Base-by-base conservation (phyloP, 208 protist species). In the Trypanosoma vivax region DNA sequence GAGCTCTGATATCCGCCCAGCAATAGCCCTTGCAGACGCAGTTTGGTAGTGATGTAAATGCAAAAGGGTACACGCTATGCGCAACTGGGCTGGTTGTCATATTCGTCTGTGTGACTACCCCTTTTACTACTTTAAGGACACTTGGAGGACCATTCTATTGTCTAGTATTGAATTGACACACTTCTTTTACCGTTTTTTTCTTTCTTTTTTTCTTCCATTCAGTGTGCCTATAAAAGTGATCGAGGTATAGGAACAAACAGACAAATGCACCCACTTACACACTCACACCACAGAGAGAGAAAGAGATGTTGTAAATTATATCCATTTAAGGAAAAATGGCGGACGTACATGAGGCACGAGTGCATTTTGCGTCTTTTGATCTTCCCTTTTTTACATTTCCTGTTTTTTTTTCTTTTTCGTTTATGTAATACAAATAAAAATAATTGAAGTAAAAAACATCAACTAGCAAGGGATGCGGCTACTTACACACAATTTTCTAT, bases 401-500 rank as follows among this genome's bases (percentile, higher is more conserved):
- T 31, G 11, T 7, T 42, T 40, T 31, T 54, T 47, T 59, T 28
- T n/a, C n/a, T n/a, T n/a, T n/a, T n/a, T n/a, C n/a, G n/a, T n/a
- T n/a, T n/a, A n/a, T n/a, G n/a, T n/a, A 28, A 3, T 18, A 5
- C 10, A 54, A 2, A 54, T 3, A 1, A 31, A 2, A 7, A 23
- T 24, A 50, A 42, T 33, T 11, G 18, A 27, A 50, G 28, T 1
- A 16, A 43, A 23, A 29, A 9, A 21, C 5, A 45, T 6, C 11
- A 45, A 14, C 1, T 2, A 51, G 10, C 31, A 30, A 29, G 14
- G 29, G 19, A 92, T 95, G 89, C 76, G 83, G 18, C 69, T 91
- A 11, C 73, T 95, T 27, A 93, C 83, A 10, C 85, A 92, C 55
- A 95, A 93, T 63, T 83, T 95, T 40, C 68, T 93, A 30, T 68